These are phyloP conservation scores for Chlorophyllum brunneum DNA, from an alignment of 768 basidiomycete species.

Conservation along the genomic window DNA sequence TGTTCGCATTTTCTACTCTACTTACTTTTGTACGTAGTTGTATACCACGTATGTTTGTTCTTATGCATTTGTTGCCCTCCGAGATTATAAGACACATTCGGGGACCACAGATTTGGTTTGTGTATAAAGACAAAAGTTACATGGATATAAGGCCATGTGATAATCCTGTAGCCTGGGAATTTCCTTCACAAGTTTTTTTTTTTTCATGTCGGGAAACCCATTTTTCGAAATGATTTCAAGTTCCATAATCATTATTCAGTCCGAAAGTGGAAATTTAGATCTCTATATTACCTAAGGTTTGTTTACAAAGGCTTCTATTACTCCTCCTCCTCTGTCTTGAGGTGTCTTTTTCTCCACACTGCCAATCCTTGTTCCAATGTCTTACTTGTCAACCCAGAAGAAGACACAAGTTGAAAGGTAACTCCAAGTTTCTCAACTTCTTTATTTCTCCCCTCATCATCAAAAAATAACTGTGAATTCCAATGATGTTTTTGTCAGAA, in stretches of 20 bases:
- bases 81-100: too few species aligned
- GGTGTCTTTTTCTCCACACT: constrained; percentile 59
- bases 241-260: too few species aligned
- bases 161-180: too few species aligned
- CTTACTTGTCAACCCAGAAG: constrained; percentile 52
- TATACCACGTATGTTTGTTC: background rate
- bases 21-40: background rate
- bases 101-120: too few species aligned
- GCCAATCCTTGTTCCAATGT: constrained; percentile 68
- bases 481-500: background rate
- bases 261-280: too few species aligned
- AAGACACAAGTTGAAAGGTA: constrained; percentile 69
- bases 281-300: too few species aligned
- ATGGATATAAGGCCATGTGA: too few species aligned
- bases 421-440: constrained; percentile 72
- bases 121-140: too few species aligned
- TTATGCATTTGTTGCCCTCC: too few species aligned
- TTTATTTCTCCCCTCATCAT: constrained; percentile 62
- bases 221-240: too few species aligned
- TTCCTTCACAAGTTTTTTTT: too few species aligned
- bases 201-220: too few species aligned
- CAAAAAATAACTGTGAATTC: constrained; percentile 54
- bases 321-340: constrained; percentile 13
- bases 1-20: background rate
- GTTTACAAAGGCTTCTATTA: background rate